A percentile compares a stretch with the other conserved stretches of the same genome.
phyloP scores from a whole-genome alignment of 139 green algal species.

The Trebouxia sp. region DNA sequence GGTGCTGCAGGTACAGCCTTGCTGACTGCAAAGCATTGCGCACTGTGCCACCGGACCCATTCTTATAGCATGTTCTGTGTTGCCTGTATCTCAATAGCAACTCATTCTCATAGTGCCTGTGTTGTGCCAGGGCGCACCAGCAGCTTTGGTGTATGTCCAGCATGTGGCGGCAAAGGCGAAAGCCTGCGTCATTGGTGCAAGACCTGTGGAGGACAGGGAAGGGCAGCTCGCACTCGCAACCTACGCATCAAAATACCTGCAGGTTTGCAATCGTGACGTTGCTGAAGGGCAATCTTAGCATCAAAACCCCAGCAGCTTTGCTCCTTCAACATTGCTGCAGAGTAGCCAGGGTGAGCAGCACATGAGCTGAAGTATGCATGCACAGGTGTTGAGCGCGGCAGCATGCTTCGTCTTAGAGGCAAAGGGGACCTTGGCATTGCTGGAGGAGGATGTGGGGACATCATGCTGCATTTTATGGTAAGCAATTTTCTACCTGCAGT shows the following conservation, averaged over 20 bases:
- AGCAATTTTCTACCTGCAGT: not conserved
- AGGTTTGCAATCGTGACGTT: not conserved
- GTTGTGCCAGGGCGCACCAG: not conserved
- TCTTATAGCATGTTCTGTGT: not conserved
- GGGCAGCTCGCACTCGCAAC: not conserved
- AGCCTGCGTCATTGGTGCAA: constrained; percentile 7
- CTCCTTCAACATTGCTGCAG: no score
- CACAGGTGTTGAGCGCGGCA: constrained; percentile 15
- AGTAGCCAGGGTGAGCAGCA: no score
- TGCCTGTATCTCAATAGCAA: not conserved
- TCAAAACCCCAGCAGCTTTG: no score
- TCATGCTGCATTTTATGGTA: constrained; percentile 8
- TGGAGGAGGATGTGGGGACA: not conserved
- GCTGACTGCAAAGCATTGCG: not conserved
- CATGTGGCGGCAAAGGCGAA: constrained; percentile 5
- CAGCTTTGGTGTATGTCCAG: not conserved
- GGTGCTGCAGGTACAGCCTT: not conserved
- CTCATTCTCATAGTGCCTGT: not conserved
- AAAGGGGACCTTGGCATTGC: not conserved
- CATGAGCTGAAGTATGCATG: not conserved
- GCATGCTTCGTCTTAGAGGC: not conserved
- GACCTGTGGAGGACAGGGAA: constrained; percentile 3
- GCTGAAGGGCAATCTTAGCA: no score
- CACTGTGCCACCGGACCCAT: not conserved
- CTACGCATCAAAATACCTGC: not conserved